Percentiles rank a stretch among this genome's conserved stretches.
Evolutionary conservation across 306 rosid genomes (phyloP).

Genomic region (Notholithocarpus densiflorus): DNA sequence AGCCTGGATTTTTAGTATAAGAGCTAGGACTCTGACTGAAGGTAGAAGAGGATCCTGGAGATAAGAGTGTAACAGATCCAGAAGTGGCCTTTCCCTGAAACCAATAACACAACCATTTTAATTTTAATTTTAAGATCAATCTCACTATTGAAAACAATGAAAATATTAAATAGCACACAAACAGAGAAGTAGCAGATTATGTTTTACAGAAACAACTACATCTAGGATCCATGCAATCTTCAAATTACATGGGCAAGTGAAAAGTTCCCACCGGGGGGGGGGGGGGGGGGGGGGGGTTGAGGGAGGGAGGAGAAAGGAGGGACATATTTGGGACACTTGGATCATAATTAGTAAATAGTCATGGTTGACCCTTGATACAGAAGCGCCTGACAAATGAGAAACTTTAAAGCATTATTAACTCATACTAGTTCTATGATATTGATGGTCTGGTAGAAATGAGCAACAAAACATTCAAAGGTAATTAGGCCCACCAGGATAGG

Average conservation of each 20-base stretch:
- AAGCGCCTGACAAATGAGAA: background rate
- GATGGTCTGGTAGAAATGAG: background rate
- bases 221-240: background rate
- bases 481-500: background rate
- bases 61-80: constrained; percentile 36
- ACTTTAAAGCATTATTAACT: background rate
- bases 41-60: constrained; percentile 54
- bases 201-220: background rate
- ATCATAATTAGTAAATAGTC: no score
- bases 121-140: constrained; percentile 11
- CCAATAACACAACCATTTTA: constrained; percentile 18
- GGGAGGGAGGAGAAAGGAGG: no score
- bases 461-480: background rate
- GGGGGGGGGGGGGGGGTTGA: background rate
- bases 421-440: background rate
- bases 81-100: constrained; percentile 61
- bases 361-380: background rate
- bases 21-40: constrained; percentile 42
- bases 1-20: constrained; percentile 35
- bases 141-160: constrained; percentile 16
- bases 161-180: constrained; percentile 1
- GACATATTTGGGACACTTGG: background rate
- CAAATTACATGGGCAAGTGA: background rate
- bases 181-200: background rate
- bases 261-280: background rate